Percentiles rank a stretch among this genome's conserved stretches.
Conservation (phyloP, 2,329 filamentous ascomycete species). For the Penicillium sp. region DNA sequence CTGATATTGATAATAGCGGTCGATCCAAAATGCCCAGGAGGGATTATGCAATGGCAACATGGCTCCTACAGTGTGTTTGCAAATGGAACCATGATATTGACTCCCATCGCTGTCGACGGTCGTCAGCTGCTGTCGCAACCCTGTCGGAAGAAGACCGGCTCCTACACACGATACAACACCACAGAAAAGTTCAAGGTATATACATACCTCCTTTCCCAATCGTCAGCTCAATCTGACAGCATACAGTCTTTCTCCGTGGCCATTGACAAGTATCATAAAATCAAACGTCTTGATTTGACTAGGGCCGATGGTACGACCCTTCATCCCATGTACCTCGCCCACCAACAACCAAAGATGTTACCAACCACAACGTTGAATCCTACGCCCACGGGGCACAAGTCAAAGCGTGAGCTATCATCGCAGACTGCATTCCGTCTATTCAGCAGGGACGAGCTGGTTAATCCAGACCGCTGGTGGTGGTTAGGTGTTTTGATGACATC, state of each 20-base stretch:
- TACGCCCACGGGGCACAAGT: conserved; percentile 38
- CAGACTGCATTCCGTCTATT: conserved; percentile 21
- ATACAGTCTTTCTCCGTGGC: conserved; percentile 43
- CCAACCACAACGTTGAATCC: conserved; percentile 65
- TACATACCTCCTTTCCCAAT: not conserved
- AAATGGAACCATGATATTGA: conserved; percentile 58
- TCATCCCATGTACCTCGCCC: conserved; percentile 65
- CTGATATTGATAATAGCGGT: conserved; percentile 44
- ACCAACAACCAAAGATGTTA: conserved; percentile 63
- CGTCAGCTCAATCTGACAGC: conserved; percentile 4
- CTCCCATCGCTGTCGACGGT: conserved; percentile 63
- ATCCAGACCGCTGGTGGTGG: conserved; percentile 48
- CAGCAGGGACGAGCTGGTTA: conserved; percentile 33
- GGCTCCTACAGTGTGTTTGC: conserved; percentile 56
- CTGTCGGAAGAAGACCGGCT: conserved; percentile 53
- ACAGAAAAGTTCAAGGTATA: conserved; percentile 59
- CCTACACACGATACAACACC: conserved; percentile 65
- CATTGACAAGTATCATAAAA: conserved; percentile 59
- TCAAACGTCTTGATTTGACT: conserved; percentile 62
- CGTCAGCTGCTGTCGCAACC: conserved; percentile 64
- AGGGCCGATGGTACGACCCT: conserved; percentile 61
- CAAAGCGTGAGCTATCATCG: conserved; percentile 20
- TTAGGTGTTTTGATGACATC: conserved; percentile 47
- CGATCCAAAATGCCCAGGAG: conserved; percentile 59
- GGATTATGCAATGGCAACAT: conserved; percentile 71